Conservation (phyloP, 768 basidiomycete species). For the Lyophyllum atratum region DNA sequence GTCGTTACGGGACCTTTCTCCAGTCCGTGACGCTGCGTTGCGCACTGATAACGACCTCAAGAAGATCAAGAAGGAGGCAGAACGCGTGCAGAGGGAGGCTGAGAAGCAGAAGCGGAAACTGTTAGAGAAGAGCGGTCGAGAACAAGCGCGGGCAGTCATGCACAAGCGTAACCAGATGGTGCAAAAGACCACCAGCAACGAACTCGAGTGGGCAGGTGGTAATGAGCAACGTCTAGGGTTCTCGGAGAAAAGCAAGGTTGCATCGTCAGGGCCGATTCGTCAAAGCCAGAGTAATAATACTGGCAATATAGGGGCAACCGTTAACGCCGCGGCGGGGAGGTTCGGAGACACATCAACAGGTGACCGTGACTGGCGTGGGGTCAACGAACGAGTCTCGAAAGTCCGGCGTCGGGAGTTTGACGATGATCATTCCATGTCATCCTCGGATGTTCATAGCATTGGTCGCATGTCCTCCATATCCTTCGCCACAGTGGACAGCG, state of each 20-base stretch:
- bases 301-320: constrained; percentile 41
- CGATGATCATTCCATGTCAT: constrained; percentile 91
- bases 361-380: constrained; percentile 53
- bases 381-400: constrained; percentile 68
- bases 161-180: constrained; percentile 82
- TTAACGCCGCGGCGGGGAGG: constrained; percentile 64
- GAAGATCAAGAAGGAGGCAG: constrained; percentile 81
- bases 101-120: constrained; percentile 83
- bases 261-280: constrained; percentile 65
- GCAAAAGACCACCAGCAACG: constrained; percentile 52
- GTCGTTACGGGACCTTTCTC: constrained; percentile 60
- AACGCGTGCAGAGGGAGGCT: constrained; percentile 75
- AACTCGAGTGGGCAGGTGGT: constrained; percentile 65
- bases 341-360: constrained; percentile 41
- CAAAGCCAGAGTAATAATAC: constrained; percentile 49
- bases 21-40: constrained; percentile 37
- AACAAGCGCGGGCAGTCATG: constrained; percentile 92
- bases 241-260: constrained; percentile 50
- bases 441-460: constrained; percentile 79
- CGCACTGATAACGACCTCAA: constrained; percentile 60
- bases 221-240: constrained; percentile 45
- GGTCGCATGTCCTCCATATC: constrained; percentile 78
- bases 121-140: constrained; percentile 72
- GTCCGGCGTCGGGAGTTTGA: constrained; percentile 82
- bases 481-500: constrained; percentile 82